Conservation (phyloP, 129 eudicot species). For the Lactuca sativa region DNA sequence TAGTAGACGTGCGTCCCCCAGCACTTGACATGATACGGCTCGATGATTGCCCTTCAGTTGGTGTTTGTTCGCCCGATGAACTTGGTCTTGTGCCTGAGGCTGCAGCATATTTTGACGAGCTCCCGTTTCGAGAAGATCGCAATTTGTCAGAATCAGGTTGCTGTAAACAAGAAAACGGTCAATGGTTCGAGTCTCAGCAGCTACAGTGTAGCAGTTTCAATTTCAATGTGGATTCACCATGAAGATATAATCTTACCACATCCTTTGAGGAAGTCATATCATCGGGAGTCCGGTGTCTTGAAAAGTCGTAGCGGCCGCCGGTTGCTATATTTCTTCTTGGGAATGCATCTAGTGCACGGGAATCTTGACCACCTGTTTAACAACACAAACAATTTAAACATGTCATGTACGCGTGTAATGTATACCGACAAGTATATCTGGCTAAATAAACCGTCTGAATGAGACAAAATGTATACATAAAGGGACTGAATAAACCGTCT, state of each 20-base stretch:
- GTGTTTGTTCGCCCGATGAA: slow-evolving; percentile 60
- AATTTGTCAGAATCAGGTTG: slow-evolving; percentile 69
- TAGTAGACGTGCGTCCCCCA: slow-evolving; percentile 60
- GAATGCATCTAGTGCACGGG: slow-evolving; percentile 77
- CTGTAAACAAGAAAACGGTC: slow-evolving; percentile 29
- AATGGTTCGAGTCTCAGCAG: no score
- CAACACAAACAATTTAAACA: neutral
- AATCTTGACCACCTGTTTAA: slow-evolving; percentile 66
- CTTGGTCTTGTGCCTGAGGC: slow-evolving; percentile 55
- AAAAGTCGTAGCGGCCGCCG: slow-evolving; percentile 65
- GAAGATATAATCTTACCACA: slow-evolving; percentile 56
- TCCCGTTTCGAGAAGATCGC: slow-evolving; percentile 61
- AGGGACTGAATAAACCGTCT: no score
- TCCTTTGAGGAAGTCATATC: slow-evolving; percentile 81
- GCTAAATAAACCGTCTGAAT: no score
- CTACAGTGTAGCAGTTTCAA: no score
- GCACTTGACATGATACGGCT: slow-evolving; percentile 56
- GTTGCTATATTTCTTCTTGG: slow-evolving; percentile 64
- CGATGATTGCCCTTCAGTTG: slow-evolving; percentile 51
- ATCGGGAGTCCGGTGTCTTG: slow-evolving; percentile 70
- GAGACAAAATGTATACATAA: no score
- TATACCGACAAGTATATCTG: neutral
- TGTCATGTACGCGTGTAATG: neutral
- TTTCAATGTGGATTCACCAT: neutral
- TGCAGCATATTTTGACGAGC: slow-evolving; percentile 61